Base-by-base conservation (phyloP, 75 land plant species). In the Sequoia sempervirens region DNA sequence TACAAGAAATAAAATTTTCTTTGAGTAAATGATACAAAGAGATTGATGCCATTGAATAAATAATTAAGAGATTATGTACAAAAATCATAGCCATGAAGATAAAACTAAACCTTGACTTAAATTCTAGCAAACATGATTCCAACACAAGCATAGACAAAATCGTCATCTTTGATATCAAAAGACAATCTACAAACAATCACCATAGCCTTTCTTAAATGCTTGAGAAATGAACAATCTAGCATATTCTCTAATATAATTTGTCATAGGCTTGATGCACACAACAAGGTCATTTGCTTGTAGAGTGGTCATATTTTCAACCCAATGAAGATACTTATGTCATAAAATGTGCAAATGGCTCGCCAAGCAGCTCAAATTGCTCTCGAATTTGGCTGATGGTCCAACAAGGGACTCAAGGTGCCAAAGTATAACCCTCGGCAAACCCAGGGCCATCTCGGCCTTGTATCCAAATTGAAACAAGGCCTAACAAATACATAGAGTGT, bases 251-350 rank as follows among this genome's bases (percentile, higher is more conserved):
- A 97, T 95, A 83, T 97, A 85, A 54, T 83, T 64, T 7, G 94
- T 94, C 82, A 95, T 97, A 12, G 93, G 96, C 47, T 86, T 79
- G 26, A 97, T 94, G 69, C 94, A 95, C 64, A 92, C 53, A 17
- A 95, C 83, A 10, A 92, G 92, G 41, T 95, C 92, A 81, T 91
- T 87, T 2, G 95, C 88, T 85, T 95, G 90, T 8, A 97, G 97
- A 13, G 97, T 94, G 4, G 83, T 91, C 40, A 97, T 95, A 80
- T 97, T 95, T 88, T 97, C 99, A 73, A 97, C 94, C 76, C 97
- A 72, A 85, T 97, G 93, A 87, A 94, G 92, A 86, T 85, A 92
- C 50, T 91, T 95, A 83, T 96, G 50, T 1, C 72, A 73, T 43
- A 88, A 15, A 14, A 81, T 91, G 45, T 96, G 88, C 52, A 85